Evolutionary conservation across 2,329 filamentous ascomycete species (phyloP).

Genomic region (Camillea tinctor): DNA sequence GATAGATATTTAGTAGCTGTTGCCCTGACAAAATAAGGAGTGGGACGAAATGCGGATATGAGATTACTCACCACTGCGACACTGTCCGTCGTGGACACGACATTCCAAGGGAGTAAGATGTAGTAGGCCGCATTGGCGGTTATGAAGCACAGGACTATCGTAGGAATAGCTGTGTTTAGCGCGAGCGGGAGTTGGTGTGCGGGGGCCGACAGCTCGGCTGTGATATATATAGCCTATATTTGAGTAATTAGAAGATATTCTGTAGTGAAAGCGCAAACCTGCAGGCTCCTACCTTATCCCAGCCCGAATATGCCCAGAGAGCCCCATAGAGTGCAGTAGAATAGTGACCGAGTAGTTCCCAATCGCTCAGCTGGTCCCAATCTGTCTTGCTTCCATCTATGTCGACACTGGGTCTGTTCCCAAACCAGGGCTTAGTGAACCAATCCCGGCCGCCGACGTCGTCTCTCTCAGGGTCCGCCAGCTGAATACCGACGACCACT

Average conservation of each 20-base stretch:
- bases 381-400: slow-evolving; percentile 49
- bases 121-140: slow-evolving; percentile 62
- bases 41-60: neutral
- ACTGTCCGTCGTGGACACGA: slow-evolving; percentile 58
- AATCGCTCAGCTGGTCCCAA: slow-evolving; percentile 48
- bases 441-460: slow-evolving; percentile 50
- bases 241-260: no score
- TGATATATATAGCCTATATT: slow-evolving; percentile 52
- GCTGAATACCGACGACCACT: slow-evolving; percentile 44
- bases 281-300: slow-evolving; percentile 58
- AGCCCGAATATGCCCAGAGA: slow-evolving; percentile 64
- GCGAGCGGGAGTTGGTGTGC: slow-evolving; percentile 57
- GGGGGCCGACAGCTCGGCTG: slow-evolving; percentile 51
- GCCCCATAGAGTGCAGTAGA: slow-evolving; percentile 61
- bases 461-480: slow-evolving; percentile 35
- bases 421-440: slow-evolving; percentile 55
- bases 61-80: slow-evolving; percentile 57
- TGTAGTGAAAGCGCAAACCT: neutral
- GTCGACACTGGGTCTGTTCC: slow-evolving; percentile 45
- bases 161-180: slow-evolving; percentile 60
- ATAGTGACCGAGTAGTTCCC: slow-evolving; percentile 60
- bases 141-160: slow-evolving; percentile 59
- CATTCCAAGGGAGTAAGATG: slow-evolving; percentile 58
- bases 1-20: neutral
- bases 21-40: slow-evolving; percentile 4